These are phyloP conservation scores for Vaccinium vitisidaea DNA, from an alignment of 148 eudicot species.

Conservation along the genomic window DNA sequence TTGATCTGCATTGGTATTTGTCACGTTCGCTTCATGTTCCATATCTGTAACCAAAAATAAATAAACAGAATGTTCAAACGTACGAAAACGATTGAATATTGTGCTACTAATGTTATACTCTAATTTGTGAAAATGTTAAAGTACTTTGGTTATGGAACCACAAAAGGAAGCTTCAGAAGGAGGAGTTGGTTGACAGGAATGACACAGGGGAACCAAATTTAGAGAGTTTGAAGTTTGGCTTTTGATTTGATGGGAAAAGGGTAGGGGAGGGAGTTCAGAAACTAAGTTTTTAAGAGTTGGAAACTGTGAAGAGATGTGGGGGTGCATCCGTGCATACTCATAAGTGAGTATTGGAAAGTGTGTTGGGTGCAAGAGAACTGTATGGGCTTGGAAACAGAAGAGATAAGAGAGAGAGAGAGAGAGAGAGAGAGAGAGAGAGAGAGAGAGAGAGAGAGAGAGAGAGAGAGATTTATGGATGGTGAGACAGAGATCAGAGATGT, in stretches of 20 bases:
- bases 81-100: neutral
- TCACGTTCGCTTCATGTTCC: conserved; percentile 35
- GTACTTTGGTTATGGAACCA: neutral
- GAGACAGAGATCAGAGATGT: conserved; percentile 20
- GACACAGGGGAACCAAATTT: conserved; percentile 13
- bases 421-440: conserved; percentile 13
- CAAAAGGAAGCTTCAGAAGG: neutral
- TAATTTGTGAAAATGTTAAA: neutral
- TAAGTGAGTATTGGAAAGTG: conserved; percentile 18
- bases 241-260: neutral
- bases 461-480: conserved; percentile 24
- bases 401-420: conserved; percentile 54
- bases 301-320: conserved; percentile 18
- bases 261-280: conserved; percentile 19
- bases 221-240: conserved; percentile 1
- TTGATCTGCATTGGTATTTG: neutral
- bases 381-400: conserved; percentile 80
- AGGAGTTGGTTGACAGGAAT: neutral
- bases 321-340: neutral
- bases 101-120: too few species aligned
- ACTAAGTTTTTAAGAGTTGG: conserved; percentile 17
- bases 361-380: conserved; percentile 22
- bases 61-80: too few species aligned
- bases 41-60: conserved; percentile 25
- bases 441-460: neutral